phyloP scores from a whole-genome alignment of 108 stramenopile species.

The Aurantiochytrium sp. region DNA sequence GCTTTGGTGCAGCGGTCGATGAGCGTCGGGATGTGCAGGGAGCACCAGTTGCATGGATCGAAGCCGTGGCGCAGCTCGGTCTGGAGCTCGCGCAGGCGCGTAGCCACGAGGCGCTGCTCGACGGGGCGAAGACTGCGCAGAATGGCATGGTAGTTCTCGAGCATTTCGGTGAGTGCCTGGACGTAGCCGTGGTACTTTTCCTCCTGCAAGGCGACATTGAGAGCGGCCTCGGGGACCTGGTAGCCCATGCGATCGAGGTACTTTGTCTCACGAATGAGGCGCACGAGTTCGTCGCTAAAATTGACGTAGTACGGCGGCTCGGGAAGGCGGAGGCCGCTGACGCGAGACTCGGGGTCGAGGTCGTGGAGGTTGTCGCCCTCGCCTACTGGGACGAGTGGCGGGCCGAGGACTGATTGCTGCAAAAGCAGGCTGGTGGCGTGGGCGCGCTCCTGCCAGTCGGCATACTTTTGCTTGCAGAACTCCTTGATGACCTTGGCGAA shows the following conservation, averaged over 20 bases:
- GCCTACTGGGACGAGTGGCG: conserved; percentile 10
- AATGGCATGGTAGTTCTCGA: conserved; percentile 49
- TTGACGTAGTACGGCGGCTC: conserved; percentile 62
- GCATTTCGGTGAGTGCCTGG: conserved; percentile 50
- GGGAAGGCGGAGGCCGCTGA: conserved; percentile 44
- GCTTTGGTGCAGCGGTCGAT: conserved; percentile 59
- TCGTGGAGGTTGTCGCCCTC: background rate
- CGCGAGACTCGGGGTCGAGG: background rate
- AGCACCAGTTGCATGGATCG: conserved; percentile 67
- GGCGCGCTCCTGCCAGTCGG: conserved; percentile 54
- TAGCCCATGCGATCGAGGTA: conserved; percentile 69
- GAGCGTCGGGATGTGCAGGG: conserved; percentile 61
- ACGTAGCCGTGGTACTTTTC: conserved; percentile 60
- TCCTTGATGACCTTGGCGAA: conserved; percentile 60
- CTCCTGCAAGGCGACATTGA: conserved; percentile 68
- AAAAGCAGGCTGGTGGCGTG: conserved; percentile 55
- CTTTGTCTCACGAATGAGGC: conserved; percentile 63
- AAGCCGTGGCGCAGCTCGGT: conserved; percentile 47
- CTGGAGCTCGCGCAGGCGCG: conserved; percentile 57
- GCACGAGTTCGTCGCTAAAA: conserved; percentile 52
- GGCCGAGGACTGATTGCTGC: conserved; percentile 57
- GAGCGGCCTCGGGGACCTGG: conserved; percentile 62
- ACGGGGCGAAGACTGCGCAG: conserved; percentile 45
- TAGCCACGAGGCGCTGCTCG: conserved; percentile 48
- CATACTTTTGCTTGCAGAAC: conserved; percentile 53